Evolutionary conservation across 148 eudicot genomes (phyloP).

Genomic region (Vaccinium darrowii): DNA sequence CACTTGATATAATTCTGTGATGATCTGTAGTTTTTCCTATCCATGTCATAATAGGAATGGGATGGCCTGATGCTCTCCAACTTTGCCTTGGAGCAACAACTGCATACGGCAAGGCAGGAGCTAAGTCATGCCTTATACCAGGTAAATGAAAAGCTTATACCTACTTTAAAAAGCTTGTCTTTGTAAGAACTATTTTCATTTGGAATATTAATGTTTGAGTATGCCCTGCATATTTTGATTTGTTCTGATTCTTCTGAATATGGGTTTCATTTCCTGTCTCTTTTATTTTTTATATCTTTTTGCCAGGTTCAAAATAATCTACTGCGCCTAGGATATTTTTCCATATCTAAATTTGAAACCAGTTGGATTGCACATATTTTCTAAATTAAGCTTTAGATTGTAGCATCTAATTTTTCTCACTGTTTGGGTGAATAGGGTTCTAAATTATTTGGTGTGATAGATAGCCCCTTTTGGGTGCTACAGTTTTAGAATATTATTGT

Average conservation of each 20-base stretch:
- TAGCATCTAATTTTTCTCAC: not conserved
- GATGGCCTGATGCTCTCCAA: constrained; percentile 92
- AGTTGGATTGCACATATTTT: not conserved
- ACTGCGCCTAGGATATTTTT: not conserved
- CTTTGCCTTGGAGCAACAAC: constrained; percentile 92
- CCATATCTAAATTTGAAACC: not conserved
- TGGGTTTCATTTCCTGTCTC: not conserved
- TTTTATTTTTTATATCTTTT: not conserved
- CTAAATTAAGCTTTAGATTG: not conserved
- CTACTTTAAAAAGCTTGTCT: not conserved
- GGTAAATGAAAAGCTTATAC: constrained; percentile 41
- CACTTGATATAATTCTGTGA: not conserved
- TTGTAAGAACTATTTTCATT: not conserved
- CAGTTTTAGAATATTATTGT: not conserved
- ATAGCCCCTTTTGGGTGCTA: not conserved
- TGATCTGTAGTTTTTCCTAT: constrained; percentile 9
- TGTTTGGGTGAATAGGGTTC: not conserved
- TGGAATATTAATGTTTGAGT: not conserved
- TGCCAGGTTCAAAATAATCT: not conserved
- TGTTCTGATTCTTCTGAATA: not conserved
- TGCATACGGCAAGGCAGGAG: constrained; percentile 95
- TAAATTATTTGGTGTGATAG: not conserved
- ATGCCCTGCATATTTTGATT: not conserved
- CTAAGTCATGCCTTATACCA: constrained; percentile 96
- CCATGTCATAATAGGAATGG: constrained; percentile 74